Conservation (phyloP, 1,284 basidiomycete genomes). For the Golubevia pallescens region DNA sequence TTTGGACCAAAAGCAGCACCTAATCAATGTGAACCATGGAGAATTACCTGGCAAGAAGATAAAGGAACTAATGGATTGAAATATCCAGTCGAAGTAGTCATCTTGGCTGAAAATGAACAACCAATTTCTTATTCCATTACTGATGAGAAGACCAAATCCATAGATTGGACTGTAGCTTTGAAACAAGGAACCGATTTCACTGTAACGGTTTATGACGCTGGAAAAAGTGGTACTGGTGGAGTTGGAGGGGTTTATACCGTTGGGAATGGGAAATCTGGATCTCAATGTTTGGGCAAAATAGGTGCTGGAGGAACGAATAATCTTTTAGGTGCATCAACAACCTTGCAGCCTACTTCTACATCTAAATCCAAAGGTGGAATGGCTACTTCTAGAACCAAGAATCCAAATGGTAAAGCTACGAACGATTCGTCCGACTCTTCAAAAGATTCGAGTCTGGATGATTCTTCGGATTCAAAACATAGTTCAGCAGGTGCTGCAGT, state of each 20-base stretch:
- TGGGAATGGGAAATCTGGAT: constrained; percentile 11
- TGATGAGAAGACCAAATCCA: constrained; percentile 5
- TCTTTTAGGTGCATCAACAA: constrained; percentile 15
- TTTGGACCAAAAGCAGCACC: constrained; percentile 18
- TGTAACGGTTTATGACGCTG: constrained; percentile 22
- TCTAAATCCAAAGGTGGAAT: constrained; percentile 21
- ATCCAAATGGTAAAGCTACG: too few species aligned
- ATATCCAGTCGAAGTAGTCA: constrained; percentile 25
- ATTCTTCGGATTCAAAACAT: too few species aligned
- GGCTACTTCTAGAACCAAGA: too few species aligned
- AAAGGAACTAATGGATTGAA: constrained; percentile 21
- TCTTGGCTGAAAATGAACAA: constrained; percentile 23
- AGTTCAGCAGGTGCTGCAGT: too few species aligned
- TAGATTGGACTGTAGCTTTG: constrained; percentile 32
- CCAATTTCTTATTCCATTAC: constrained; percentile 19
- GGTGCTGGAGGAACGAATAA: constrained; percentile 17
- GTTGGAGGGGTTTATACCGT: constrained; percentile 25
- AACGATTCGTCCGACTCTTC: too few species aligned
- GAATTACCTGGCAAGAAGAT: constrained; percentile 25
- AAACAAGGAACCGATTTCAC: constrained; percentile 24
- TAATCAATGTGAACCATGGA: constrained; percentile 26
- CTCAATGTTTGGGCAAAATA: constrained; percentile 8
- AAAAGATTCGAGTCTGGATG: too few species aligned
- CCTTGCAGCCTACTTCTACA: constrained; percentile 14
- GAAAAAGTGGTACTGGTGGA: constrained; percentile 21